Evolutionary conservation across 2,329 filamentous ascomycete genomes (phyloP).

Genomic region (Talaromyces sp.): DNA sequence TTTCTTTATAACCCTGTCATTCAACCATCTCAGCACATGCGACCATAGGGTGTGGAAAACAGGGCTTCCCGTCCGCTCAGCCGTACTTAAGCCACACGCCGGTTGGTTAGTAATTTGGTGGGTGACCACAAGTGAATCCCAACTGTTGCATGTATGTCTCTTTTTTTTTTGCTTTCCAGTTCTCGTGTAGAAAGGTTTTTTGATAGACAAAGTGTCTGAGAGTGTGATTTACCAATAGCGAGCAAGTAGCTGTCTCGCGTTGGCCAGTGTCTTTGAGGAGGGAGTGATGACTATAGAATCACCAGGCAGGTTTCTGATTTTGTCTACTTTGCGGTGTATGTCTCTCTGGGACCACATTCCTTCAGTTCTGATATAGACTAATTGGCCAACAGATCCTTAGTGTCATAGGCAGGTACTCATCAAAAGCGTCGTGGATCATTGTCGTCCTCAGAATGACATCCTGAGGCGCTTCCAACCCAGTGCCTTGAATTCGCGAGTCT

Average conservation of each 20-base stretch:
- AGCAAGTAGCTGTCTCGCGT: too few relatives aligned
- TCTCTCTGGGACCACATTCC: too few relatives aligned
- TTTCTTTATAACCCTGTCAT: background rate
- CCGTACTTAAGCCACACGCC: constrained; percentile 48
- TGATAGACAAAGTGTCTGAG: too few relatives aligned
- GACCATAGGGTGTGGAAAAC: constrained; percentile 47
- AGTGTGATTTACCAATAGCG: too few relatives aligned
- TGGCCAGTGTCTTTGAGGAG: too few relatives aligned
- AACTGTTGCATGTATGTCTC: constrained; percentile 38
- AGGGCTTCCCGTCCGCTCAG: constrained; percentile 49
- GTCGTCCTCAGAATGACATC: background rate
- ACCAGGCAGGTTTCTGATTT: too few relatives aligned
- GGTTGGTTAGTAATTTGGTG: constrained; percentile 48
- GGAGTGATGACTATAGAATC: too few relatives aligned
- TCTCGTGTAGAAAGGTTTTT: too few relatives aligned
- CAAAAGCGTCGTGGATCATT: background rate
- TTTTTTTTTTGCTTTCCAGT: too few relatives aligned
- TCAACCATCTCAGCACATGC: constrained; percentile 28
- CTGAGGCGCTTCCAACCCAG: background rate
- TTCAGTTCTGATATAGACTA: too few relatives aligned
- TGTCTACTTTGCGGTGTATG: too few relatives aligned
- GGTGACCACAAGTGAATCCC: constrained; percentile 48
- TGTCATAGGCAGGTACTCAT: background rate
- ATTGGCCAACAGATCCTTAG: too few relatives aligned
- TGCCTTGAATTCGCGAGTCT: background rate